These are phyloP conservation scores for Phaffia australis DNA, from an alignment of 768 basidiomycete genomes.

Conservation along the genomic window DNA sequence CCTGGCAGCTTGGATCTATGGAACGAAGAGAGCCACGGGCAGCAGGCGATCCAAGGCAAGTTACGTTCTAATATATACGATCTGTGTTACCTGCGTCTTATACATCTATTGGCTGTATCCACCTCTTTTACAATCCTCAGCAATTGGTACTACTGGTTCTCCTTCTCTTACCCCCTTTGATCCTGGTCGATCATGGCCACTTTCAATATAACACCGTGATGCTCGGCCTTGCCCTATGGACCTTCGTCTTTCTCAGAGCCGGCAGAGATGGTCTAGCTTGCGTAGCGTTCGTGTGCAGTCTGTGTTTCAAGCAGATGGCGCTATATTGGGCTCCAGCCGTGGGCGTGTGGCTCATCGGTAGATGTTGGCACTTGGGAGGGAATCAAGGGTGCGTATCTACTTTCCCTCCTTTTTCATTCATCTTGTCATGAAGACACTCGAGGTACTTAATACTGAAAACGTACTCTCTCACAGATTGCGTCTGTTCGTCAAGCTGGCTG, in stretches of 20 bases:
- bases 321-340: conserved; percentile 86
- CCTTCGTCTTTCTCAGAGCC: conserved; percentile 34
- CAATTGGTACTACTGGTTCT: conserved; percentile 51
- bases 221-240: conserved; percentile 52
- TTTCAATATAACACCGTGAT: conserved; percentile 94
- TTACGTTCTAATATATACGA: background rate
- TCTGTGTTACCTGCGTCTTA: background rate
- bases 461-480: conserved; percentile 36
- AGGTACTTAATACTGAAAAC: background rate
- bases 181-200: conserved; percentile 82
- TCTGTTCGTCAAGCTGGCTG: conserved; percentile 57
- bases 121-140: background rate
- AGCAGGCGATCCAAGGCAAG: conserved; percentile 65
- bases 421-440: background rate
- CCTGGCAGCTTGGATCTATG: conserved; percentile 50
- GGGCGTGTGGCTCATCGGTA: conserved; percentile 80
- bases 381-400: conserved; percentile 50
- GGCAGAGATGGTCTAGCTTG: conserved; percentile 61
- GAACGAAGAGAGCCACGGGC: conserved; percentile 56
- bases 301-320: conserved; percentile 94
- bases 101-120: background rate
- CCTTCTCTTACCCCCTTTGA: conserved; percentile 67
- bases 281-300: conserved; percentile 65
- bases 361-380: conserved; percentile 72
- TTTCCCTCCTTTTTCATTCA: background rate